These are phyloP conservation scores for Trichophyton benhamiae DNA, from an alignment of 2,329 filamentous ascomycete genomes.

Conservation along the genomic window DNA sequence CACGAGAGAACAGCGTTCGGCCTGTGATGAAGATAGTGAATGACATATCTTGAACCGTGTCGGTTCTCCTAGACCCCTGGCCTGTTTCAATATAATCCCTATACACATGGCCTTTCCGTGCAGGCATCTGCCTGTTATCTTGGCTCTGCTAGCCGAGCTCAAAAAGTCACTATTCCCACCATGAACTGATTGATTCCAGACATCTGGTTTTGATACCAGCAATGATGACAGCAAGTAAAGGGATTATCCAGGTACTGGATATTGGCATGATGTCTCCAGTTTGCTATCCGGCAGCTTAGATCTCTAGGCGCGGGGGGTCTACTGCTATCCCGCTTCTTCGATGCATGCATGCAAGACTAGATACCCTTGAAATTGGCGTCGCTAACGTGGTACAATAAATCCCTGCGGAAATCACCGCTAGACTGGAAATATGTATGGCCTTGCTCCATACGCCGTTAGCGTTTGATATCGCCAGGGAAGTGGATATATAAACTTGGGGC, in stretches of 20 bases:
- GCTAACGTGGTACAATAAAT: neutral
- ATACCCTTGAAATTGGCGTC: constrained; percentile 2
- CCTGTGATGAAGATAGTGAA: neutral
- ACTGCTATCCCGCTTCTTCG: neutral
- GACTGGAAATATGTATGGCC: neutral
- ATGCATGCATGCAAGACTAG: neutral
- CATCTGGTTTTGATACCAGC: too few relatives aligned
- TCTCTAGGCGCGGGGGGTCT: neutral
- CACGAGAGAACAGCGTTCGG: constrained; percentile 1
- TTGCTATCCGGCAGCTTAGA: neutral
- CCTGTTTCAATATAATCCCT: constrained; percentile 3
- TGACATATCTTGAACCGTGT: neutral
- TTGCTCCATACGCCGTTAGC: neutral
- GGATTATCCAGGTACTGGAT: neutral
- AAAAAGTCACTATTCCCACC: neutral
- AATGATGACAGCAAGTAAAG: neutral
- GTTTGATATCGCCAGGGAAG: neutral
- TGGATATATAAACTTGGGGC: neutral
- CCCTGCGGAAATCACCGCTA: constrained; percentile 2
- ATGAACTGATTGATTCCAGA: neutral
- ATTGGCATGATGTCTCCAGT: neutral
- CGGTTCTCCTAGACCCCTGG: neutral
- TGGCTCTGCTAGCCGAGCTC: neutral
- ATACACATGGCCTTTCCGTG: neutral
- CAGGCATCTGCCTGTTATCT: neutral